A percentile compares a stretch with the other conserved stretches of the same genome.
These are phyloP conservation scores for Arthrobotrys conoides DNA, from an alignment of 2,329 filamentous ascomycete genomes.

Conservation along the genomic window DNA sequence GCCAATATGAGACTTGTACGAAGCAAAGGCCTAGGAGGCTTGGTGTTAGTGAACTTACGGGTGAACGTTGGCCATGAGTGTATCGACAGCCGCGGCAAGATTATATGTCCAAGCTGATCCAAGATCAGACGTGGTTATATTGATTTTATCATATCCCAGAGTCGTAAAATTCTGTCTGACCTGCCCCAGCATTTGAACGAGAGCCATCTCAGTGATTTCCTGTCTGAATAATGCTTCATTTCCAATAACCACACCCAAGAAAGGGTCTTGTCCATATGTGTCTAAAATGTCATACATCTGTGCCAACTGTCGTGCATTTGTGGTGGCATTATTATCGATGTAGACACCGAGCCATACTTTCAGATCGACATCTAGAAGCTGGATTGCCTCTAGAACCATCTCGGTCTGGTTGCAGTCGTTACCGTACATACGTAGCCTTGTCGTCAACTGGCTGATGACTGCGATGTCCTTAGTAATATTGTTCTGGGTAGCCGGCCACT, in stretches of 20 bases:
- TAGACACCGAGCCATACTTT: constrained; percentile 97
- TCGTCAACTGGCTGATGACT: constrained; percentile 89
- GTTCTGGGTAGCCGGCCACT: constrained; percentile 86
- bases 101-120: constrained; percentile 85
- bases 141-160: constrained; percentile 76
- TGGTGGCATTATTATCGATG: constrained; percentile 86
- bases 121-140: constrained; percentile 88
- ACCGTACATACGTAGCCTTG: constrained; percentile 88
- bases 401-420: constrained; percentile 98
- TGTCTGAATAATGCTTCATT: constrained; percentile 78
- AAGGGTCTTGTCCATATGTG: constrained; percentile 78
- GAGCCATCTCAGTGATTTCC: constrained; percentile 76
- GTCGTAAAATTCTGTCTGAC: constrained; percentile 81
- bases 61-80: constrained; percentile 95
- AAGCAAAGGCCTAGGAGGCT: background rate
- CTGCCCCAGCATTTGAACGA: constrained; percentile 76
- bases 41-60: constrained; percentile 68
- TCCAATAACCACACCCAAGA: constrained; percentile 81
- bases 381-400: constrained; percentile 88
- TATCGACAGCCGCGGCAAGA: constrained; percentile 79
- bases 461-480: constrained; percentile 94
- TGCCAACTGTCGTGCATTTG: constrained; percentile 82
- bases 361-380: constrained; percentile 80
- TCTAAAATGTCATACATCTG: constrained; percentile 87
- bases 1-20: background rate